A percentile compares a stretch with the other conserved stretches of the same genome.
These are phyloP conservation scores for Amylocystis lapponica DNA, from an alignment of 768 basidiomycete genomes.

Conservation along the genomic window DNA sequence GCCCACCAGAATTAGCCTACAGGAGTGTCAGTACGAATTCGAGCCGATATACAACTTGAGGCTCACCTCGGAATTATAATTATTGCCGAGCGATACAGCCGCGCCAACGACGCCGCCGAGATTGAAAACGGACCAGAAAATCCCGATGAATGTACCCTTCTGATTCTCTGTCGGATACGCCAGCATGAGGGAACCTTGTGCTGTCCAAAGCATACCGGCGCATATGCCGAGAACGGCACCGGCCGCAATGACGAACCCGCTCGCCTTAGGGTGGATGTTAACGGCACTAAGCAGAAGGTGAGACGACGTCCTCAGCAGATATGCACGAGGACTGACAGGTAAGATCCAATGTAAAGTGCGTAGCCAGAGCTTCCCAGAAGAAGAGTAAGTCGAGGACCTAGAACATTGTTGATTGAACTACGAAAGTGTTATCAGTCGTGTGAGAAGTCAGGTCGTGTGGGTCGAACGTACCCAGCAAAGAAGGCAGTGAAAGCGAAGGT, in stretches of 20 bases:
- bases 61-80: conserved; percentile 53
- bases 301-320: background rate
- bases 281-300: conserved; percentile 39
- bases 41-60: background rate
- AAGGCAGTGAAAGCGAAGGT: conserved; percentile 58
- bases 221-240: conserved; percentile 73
- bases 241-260: conserved; percentile 60
- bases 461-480: conserved; percentile 57
- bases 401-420: conserved; percentile 74
- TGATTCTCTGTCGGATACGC: conserved; percentile 76
- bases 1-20: conserved; percentile 26
- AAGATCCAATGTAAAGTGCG: conserved; percentile 68
- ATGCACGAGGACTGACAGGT: conserved; percentile 42
- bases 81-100: conserved; percentile 66
- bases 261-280: conserved; percentile 61
- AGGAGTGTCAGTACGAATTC: background rate
- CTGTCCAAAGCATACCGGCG: conserved; percentile 72
- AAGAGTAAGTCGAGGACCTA: conserved; percentile 74
- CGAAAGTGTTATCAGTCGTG: background rate
- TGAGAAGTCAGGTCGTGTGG: background rate
- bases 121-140: conserved; percentile 86
- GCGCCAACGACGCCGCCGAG: conserved; percentile 76
- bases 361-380: conserved; percentile 73
- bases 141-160: conserved; percentile 71
- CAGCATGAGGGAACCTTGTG: conserved; percentile 81